Base-by-base conservation (phyloP, 2,329 filamentous ascomycete genomes). In the Chaetomiaceae sp. region DNA sequence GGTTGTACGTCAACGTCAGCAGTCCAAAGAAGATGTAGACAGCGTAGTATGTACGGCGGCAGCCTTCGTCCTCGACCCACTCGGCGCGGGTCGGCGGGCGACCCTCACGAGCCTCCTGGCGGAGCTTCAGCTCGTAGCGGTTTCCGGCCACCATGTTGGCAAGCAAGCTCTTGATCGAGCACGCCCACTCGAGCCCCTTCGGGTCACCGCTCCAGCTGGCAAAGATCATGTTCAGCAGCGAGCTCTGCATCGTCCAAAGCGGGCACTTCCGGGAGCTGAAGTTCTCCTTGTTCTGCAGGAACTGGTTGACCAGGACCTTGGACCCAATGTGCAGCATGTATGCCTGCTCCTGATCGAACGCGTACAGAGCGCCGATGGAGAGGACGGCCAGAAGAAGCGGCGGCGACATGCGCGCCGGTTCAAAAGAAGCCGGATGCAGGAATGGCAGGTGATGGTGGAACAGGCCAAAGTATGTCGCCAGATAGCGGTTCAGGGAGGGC, bases 61-160 rank as follows among this genome's bases (percentile, higher is more conserved):
- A 96, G 44, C 92, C 90, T 70, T 99, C 93, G 64, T 99, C 93
- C 63, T 95, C 90, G 39, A 97, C 85, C 93, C 93, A 99, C 66
- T 97, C 89, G 14, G 86, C 80, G 51, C 91, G 88, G 34, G 81
- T 89, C 1, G 92, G 89, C 55, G 80, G 78, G 23, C 81, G 76
- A 39, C 81, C 85, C 62, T 89, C 86, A 50, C 93, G 89, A 55
- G 87, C 89, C 65, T 97, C 92, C 49, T 88, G 87, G 16, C 93
- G 87, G 55, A 96, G 79, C 77, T 96, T 96, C 54, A 97, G 75
- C 71, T 99, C 93, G 67, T 97, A 97, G 44, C 90, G 84, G 66
- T 96, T 97, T 53, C 93, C 93, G 52, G 92, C 89, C 51, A 99
- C 93, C 92, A 99, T 97, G 71, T 97, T 97, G 59, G 92, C 92